A percentile compares a stretch with the other conserved stretches of the same genome.
phyloP scores from a whole-genome alignment of 108 stramenopile species.

The Conticribra guillardii region DNA sequence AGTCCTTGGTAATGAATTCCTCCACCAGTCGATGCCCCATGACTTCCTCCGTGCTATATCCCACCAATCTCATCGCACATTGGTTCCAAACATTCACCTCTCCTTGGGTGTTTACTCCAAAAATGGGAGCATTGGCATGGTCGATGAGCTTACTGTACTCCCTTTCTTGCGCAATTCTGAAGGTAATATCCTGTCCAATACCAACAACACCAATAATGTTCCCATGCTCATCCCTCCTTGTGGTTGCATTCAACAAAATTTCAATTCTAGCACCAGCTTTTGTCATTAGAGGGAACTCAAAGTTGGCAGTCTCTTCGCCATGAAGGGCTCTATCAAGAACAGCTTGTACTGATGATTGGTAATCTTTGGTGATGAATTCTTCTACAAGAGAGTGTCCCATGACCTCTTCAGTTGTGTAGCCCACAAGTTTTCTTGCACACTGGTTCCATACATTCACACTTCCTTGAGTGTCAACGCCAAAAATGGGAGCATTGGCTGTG shows the following conservation, averaged over 20 bases:
- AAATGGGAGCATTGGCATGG: conserved; percentile 62
- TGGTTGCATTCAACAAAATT: conserved; percentile 42
- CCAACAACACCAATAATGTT: conserved; percentile 58
- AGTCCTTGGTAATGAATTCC: conserved; percentile 37
- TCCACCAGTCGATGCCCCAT: conserved; percentile 46
- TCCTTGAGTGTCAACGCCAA: conserved; percentile 62
- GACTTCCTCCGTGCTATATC: conserved; percentile 55
- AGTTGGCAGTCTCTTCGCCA: conserved; percentile 45
- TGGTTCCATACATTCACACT: conserved; percentile 18
- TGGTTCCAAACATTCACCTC: conserved; percentile 71
- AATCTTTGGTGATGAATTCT: conserved; percentile 42
- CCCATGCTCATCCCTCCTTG: conserved; percentile 45
- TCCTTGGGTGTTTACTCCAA: conserved; percentile 63
- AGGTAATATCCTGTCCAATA: conserved; percentile 37
- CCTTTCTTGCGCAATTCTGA: conserved; percentile 35
- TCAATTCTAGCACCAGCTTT: conserved; percentile 28
- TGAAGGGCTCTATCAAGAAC: conserved; percentile 40
- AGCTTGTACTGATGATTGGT: conserved; percentile 34
- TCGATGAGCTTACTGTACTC: conserved; percentile 60
- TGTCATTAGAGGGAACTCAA: conserved; percentile 47
- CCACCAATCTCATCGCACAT: conserved; percentile 52
- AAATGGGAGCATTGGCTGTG: conserved; percentile 62
- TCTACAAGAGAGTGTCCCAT: conserved; percentile 43
- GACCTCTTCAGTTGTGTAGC: conserved; percentile 41
- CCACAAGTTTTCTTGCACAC: conserved; percentile 25